Evolutionary conservation across 2,329 filamentous ascomycete species (phyloP).

Genomic region (Simplicillium aogashimaense): DNA sequence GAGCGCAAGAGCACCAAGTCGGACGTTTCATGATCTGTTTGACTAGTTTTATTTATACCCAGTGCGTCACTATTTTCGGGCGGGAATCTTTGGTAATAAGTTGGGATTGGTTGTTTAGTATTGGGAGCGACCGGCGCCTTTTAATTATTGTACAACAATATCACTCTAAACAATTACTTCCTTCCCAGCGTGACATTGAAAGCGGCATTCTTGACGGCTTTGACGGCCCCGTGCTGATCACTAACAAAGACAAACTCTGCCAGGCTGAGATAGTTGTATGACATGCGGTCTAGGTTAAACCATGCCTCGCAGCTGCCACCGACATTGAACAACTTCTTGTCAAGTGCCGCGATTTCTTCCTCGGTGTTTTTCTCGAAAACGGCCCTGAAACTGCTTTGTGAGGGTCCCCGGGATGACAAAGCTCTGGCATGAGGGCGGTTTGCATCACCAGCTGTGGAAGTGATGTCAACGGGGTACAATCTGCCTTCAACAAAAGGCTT

Average conservation of each 20-base stretch:
- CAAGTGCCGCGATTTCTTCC: neutral
- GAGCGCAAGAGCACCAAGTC: neutral
- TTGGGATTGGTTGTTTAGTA: too few relatives aligned
- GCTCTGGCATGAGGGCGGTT: neutral
- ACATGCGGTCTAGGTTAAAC: constrained; percentile 4
- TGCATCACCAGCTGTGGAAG: neutral
- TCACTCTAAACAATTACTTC: neutral
- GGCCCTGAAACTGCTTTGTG: constrained; percentile 1
- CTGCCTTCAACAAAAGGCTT: constrained; percentile 1
- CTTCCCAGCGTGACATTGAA: constrained; percentile 4
- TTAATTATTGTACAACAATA: too few relatives aligned
- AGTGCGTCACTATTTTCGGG: too few relatives aligned
- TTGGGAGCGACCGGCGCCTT: too few relatives aligned
- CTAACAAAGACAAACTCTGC: constrained; percentile 5
- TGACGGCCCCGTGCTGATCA: constrained; percentile 1
- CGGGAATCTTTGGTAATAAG: too few relatives aligned
- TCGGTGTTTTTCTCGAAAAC: constrained; percentile 4
- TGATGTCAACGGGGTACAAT: constrained; percentile 5
- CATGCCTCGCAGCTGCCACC: constrained; percentile 6
- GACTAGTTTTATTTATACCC: too few relatives aligned
- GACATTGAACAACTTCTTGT: constrained; percentile 3
- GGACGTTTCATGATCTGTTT: neutral
- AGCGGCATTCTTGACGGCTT: constrained; percentile 3
- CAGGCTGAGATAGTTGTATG: constrained; percentile 4
- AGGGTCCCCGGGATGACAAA: neutral